A percentile compares a stretch with the other conserved stretches of the same genome.
phyloP scores from a whole-genome alignment of 2,329 filamentous ascomycete genomes.

The Diaporthe sp. region DNA sequence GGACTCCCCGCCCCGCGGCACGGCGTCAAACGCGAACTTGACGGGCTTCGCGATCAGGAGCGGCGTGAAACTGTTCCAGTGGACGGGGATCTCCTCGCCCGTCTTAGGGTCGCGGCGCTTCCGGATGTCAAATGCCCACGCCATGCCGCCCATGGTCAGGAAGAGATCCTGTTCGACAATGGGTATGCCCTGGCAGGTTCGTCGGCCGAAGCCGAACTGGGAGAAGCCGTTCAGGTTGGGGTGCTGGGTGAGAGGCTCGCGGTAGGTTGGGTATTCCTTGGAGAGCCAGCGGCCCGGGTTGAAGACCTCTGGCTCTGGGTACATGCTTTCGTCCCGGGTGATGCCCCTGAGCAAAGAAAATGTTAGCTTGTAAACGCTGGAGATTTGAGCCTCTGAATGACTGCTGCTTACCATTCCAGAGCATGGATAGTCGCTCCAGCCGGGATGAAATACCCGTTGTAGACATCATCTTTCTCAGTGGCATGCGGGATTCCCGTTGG shows the following conservation, averaged over 20 bases:
- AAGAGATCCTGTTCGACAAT: slow-evolving; percentile 59
- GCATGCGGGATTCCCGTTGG: slow-evolving; percentile 68
- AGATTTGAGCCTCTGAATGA: background rate
- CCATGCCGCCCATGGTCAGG: slow-evolving; percentile 56
- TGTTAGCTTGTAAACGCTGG: background rate
- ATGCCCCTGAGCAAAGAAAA: slow-evolving; percentile 54
- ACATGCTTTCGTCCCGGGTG: slow-evolving; percentile 58
- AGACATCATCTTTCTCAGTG: slow-evolving; percentile 65
- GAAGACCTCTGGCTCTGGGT: slow-evolving; percentile 56
- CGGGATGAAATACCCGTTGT: slow-evolving; percentile 66
- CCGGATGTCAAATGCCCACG: slow-evolving; percentile 53
- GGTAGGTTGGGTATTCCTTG: slow-evolving; percentile 55
- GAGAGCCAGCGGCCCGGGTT: slow-evolving; percentile 57
- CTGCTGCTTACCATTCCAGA: slow-evolving; percentile 61
- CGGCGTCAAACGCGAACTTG: slow-evolving; percentile 56
- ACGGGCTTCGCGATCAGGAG: slow-evolving; percentile 60
- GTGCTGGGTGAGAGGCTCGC: slow-evolving; percentile 54
- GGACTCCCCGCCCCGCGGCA: slow-evolving; percentile 46
- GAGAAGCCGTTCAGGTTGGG: slow-evolving; percentile 58
- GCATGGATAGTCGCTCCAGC: slow-evolving; percentile 66
- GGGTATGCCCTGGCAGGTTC: slow-evolving; percentile 61
- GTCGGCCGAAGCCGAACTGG: slow-evolving; percentile 68
- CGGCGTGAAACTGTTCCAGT: slow-evolving; percentile 61
- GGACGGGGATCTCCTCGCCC: slow-evolving; percentile 51
- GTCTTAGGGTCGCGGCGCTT: slow-evolving; percentile 48